A percentile compares a stretch with the other conserved stretches of the same genome.
phyloP scores from a whole-genome alignment of 2,329 filamentous ascomycete species.

The Ophiostoma ulmi region DNA sequence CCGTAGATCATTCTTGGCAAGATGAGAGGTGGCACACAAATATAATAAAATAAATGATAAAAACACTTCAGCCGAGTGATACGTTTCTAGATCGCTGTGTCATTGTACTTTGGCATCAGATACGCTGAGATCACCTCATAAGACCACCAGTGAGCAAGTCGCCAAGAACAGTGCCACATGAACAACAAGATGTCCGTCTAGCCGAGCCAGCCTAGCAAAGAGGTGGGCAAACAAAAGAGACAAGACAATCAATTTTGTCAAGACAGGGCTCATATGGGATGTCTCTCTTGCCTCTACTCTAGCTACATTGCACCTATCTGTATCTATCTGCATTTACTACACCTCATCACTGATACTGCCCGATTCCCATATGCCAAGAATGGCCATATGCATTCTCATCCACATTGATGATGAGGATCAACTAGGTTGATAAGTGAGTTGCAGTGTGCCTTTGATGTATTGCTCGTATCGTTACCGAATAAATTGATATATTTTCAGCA shows the following conservation, averaged over 20 bases:
- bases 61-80: not conserved
- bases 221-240: not conserved
- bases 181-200: not conserved
- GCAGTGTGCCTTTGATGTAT: not conserved
- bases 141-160: constrained; percentile 1
- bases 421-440: not conserved
- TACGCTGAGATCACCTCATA: not conserved
- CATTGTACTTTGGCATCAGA: not conserved
- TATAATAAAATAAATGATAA: not conserved
- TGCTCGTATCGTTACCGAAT: not conserved
- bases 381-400: not conserved
- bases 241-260: not conserved
- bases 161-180: constrained; percentile 5
- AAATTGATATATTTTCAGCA: not conserved
- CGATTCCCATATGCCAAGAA: not conserved
- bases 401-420: not conserved
- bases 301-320: not conserved
- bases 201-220: not conserved
- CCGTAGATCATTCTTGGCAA: constrained; percentile 6
- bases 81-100: not conserved
- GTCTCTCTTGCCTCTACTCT: not conserved
- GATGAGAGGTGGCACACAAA: not conserved
- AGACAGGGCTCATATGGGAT: constrained; percentile 1
- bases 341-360: not conserved
- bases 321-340: not conserved